A percentile compares a stretch with the other conserved stretches of the same genome.
Evolutionary conservation across 2,329 filamentous ascomycete species (phyloP).

Genomic region (Alternaria infectoria): DNA sequence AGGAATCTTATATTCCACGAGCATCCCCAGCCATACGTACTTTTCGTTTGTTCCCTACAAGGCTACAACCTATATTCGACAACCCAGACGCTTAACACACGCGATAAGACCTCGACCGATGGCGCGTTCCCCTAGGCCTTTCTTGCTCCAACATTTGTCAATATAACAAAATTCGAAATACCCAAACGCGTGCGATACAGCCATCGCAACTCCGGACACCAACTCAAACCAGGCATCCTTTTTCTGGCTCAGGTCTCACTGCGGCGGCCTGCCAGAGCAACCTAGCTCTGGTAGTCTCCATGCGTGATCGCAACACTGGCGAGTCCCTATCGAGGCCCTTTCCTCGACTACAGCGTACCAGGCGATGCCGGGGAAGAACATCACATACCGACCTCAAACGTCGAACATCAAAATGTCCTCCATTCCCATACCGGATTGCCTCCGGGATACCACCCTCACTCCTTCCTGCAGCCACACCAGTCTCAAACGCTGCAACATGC

Average conservation of each 20-base stretch:
- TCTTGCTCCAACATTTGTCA: constrained; percentile 51
- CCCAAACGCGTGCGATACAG: constrained; percentile 52
- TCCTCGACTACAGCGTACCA: constrained; percentile 55
- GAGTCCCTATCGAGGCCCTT: constrained; percentile 55
- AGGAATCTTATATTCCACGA: constrained; percentile 49
- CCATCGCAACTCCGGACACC: constrained; percentile 39
- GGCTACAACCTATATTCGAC: constrained; percentile 44
- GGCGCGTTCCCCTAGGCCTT: constrained; percentile 44
- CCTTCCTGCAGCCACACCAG: constrained; percentile 47
- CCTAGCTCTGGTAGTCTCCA: constrained; percentile 59
- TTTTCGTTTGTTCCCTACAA: constrained; percentile 37
- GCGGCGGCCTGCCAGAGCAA: constrained; percentile 57
- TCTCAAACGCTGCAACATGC: constrained; percentile 50
- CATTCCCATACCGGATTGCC: constrained; percentile 47
- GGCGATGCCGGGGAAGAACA: constrained; percentile 52
- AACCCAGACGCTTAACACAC: constrained; percentile 48
- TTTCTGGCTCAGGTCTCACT: constrained; percentile 53
- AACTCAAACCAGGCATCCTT: constrained; percentile 47
- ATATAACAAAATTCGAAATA: constrained; percentile 48
- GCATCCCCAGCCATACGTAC: constrained; percentile 43
- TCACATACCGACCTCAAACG: constrained; percentile 50
- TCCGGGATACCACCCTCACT: constrained; percentile 41
- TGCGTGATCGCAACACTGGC: constrained; percentile 59
- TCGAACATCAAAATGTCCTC: constrained; percentile 50
- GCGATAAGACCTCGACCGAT: constrained; percentile 47